phyloP scores from a whole-genome alignment of 768 basidiomycete species.

The Lentinus brumalis region DNA sequence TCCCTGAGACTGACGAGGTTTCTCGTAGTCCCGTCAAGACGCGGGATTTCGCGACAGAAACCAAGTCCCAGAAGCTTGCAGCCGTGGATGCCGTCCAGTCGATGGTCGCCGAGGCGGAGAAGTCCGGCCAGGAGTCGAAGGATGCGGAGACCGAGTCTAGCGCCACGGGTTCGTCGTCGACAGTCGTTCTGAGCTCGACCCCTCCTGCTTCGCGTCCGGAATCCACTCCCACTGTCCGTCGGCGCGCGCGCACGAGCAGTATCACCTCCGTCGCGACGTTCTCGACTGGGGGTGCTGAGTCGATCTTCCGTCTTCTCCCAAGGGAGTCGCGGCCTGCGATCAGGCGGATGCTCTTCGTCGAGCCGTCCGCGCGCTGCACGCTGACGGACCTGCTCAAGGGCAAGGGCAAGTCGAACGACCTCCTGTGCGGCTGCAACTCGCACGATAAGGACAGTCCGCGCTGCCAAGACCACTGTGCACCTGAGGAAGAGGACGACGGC shows the following conservation, averaged over 20 bases:
- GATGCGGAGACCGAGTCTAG: not conserved
- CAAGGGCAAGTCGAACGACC: constrained; percentile 66
- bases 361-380: constrained; percentile 87
- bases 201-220: constrained; percentile 11
- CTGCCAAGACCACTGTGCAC: constrained; percentile 65
- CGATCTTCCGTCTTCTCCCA: constrained; percentile 94
- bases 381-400: constrained; percentile 90
- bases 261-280: constrained; percentile 58
- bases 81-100: constrained; percentile 17
- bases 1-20: not conserved
- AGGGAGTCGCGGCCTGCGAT: constrained; percentile 89
- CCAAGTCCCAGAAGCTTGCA: constrained; percentile 17
- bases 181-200: not conserved
- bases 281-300: constrained; percentile 77
- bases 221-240: constrained; percentile 14
- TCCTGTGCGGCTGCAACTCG: constrained; percentile 79
- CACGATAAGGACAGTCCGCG: constrained; percentile 44
- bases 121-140: constrained; percentile 1
- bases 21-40: constrained; percentile 21
- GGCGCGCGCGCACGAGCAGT: constrained; percentile 35
- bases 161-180: constrained; percentile 1
- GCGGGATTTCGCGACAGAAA: constrained; percentile 19
- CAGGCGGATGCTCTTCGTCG: constrained; percentile 91
- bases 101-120: constrained; percentile 13
- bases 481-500: constrained; percentile 74